These are phyloP conservation scores for Naganishia sp. DNA, from an alignment of 1,284 basidiomycete species.

Conservation along the genomic window DNA sequence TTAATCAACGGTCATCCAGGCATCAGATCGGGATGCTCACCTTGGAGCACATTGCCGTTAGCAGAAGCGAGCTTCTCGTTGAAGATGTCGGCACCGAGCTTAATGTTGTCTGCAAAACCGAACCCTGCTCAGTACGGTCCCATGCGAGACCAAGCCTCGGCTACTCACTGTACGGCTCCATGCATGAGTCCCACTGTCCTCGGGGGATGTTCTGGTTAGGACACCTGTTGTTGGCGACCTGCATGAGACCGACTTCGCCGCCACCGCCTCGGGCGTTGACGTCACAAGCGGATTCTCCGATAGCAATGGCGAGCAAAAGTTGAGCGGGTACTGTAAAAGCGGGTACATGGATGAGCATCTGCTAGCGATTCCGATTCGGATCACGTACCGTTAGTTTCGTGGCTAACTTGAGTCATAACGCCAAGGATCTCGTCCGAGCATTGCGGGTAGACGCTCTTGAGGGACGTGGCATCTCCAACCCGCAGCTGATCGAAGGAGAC, in stretches of 20 bases:
- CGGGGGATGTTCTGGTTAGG: constrained; percentile 35
- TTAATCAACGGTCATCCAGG: neutral
- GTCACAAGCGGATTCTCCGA: constrained; percentile 77
- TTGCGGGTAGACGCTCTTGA: constrained; percentile 6
- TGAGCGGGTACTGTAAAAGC: constrained; percentile 63
- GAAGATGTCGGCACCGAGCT: constrained; percentile 63
- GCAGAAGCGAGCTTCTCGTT: constrained; percentile 59
- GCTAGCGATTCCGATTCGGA: neutral
- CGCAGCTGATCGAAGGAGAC: constrained; percentile 59
- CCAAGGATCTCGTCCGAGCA: constrained; percentile 26
- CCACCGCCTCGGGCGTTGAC: constrained; percentile 68
- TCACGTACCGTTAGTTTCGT: constrained; percentile 10
- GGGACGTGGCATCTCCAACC: constrained; percentile 7
- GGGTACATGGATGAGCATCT: constrained; percentile 14
- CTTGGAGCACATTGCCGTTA: constrained; percentile 62
- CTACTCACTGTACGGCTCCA: constrained; percentile 7
- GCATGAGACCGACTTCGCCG: constrained; percentile 82
- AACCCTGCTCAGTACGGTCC: neutral
- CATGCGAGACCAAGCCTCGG: neutral
- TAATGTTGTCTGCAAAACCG: constrained; percentile 29
- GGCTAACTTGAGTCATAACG: constrained; percentile 36
- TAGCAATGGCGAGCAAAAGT: constrained; percentile 77
- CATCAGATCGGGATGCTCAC: constrained; percentile 25
- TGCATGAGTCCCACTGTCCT: constrained; percentile 1
- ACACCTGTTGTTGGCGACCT: constrained; percentile 61